Evolutionary conservation across 2,329 filamentous ascomycete genomes (phyloP).

Genomic region (Fusarium mundagurra): DNA sequence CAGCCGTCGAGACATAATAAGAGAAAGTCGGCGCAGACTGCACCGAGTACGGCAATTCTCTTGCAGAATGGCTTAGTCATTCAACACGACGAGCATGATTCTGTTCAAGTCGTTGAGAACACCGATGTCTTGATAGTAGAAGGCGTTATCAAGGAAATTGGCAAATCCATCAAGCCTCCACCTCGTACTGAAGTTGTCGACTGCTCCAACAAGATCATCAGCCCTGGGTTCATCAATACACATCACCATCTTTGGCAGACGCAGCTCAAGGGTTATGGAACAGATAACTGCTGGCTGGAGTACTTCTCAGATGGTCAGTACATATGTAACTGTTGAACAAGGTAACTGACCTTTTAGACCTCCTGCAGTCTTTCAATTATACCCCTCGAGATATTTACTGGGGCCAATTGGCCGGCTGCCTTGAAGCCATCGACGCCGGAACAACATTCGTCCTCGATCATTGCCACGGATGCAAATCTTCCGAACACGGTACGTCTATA

Average conservation of each 20-base stretch:
- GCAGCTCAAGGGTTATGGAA: background rate
- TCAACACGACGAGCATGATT: background rate
- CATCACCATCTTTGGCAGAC: slow-evolving; percentile 33
- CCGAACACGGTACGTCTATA: background rate
- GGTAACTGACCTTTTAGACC: background rate
- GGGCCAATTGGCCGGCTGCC: background rate
- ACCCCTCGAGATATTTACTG: background rate
- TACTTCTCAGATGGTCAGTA: background rate
- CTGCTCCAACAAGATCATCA: slow-evolving; percentile 19
- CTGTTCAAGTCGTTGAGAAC: background rate
- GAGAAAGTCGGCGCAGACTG: background rate
- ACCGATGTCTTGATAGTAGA: background rate
- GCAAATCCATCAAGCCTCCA: background rate
- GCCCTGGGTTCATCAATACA: slow-evolving; percentile 26
- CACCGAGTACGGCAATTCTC: background rate
- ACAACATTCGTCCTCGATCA: background rate
- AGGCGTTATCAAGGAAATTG: background rate
- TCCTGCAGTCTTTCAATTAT: background rate
- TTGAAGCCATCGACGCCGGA: background rate
- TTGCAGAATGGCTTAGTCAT: background rate
- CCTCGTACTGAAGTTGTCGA: background rate
- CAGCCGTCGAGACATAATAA: background rate
- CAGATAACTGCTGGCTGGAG: background rate
- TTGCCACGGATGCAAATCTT: background rate
- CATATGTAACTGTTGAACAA: background rate